phyloP scores from a whole-genome alignment of 225 moss, liverwort and hornwort genomes.

The Lunularia cruciata region DNA sequence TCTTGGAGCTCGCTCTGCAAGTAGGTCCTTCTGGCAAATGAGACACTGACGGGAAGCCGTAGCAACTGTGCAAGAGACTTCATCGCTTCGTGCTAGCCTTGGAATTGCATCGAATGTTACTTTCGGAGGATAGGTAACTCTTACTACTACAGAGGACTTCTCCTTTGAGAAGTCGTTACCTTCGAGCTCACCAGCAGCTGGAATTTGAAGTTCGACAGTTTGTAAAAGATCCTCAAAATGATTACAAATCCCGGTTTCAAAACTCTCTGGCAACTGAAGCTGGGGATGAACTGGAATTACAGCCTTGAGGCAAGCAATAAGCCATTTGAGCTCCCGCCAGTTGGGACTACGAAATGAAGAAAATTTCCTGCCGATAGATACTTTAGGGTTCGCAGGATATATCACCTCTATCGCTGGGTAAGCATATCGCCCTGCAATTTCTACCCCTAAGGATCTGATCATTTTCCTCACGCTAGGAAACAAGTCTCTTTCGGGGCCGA shows the following conservation, averaged over 20 bases:
- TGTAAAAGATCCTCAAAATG: not conserved
- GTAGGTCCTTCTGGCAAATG: constrained; percentile 17
- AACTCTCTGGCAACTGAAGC: not conserved
- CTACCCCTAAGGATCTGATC: constrained; percentile 27
- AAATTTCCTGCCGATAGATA: not conserved
- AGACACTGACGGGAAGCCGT: constrained; percentile 22
- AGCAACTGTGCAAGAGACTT: not conserved
- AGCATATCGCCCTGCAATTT: constrained; percentile 22
- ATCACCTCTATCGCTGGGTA: constrained; percentile 29
- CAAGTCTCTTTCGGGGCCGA: constrained; percentile 26
- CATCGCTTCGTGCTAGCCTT: not conserved
- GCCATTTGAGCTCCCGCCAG: constrained; percentile 27
- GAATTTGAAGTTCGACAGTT: not conserved
- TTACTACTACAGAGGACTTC: constrained; percentile 1
- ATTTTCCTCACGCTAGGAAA: constrained; percentile 22
- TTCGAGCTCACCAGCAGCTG: not conserved
- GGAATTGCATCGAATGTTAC: constrained; percentile 16
- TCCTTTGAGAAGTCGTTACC: constrained; percentile 14
- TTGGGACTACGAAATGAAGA: constrained; percentile 16
- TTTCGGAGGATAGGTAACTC: constrained; percentile 24
- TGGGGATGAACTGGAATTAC: not conserved
- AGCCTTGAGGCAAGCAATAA: constrained; percentile 9
- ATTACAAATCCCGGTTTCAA: not conserved
- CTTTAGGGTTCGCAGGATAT: constrained; percentile 13
- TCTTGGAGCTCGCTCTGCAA: constrained; percentile 13